phyloP scores from a whole-genome alignment of 352 stramenopile genomes.

The Globisporangium cylindrosporum region DNA sequence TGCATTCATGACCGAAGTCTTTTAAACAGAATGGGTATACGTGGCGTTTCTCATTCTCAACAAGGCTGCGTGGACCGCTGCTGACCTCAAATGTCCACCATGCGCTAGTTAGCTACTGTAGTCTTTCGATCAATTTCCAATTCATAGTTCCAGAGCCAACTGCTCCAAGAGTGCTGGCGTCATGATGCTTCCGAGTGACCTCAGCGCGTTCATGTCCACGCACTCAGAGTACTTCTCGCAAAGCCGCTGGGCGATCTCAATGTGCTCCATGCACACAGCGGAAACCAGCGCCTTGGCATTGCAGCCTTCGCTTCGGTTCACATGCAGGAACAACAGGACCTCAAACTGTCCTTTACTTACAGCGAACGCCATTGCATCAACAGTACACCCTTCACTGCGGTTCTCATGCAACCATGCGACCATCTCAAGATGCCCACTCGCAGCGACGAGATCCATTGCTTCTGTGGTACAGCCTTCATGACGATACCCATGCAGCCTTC shows the following conservation, averaged over 20 bases:
- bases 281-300: not conserved
- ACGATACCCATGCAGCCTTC: slow-evolving; percentile 56
- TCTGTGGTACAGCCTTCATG: slow-evolving; percentile 43
- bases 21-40: not conserved
- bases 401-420: not conserved
- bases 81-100: too few relatives aligned
- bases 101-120: too few relatives aligned
- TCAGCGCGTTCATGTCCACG: not conserved
- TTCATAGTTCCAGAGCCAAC: not conserved
- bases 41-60: too few relatives aligned
- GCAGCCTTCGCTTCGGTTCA: not conserved
- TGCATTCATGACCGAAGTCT: not conserved
- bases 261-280: not conserved
- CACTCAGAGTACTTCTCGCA: not conserved
- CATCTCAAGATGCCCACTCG: not conserved
- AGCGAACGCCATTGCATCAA: not conserved
- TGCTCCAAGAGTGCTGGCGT: not conserved
- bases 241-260: not conserved
- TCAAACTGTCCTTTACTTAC: not conserved
- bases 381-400: not conserved
- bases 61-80: too few relatives aligned
- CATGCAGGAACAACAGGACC: not conserved
- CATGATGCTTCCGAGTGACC: not conserved
- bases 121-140: not conserved
- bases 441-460: not conserved